Base-by-base conservation (phyloP, 371 early-diverging fungal species). In the Mortierella sp. region DNA sequence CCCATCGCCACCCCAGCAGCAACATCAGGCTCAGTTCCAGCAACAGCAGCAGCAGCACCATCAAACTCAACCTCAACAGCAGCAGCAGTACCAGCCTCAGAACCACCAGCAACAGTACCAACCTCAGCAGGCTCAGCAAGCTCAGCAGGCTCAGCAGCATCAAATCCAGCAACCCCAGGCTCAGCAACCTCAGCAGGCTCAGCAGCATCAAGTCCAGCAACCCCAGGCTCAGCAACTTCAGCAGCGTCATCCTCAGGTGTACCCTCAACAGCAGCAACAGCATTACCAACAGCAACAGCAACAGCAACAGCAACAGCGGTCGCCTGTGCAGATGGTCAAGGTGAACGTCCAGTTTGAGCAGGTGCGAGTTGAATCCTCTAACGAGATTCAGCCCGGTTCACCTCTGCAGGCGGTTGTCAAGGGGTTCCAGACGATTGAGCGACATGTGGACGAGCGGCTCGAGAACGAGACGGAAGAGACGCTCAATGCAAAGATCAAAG, bases 401-500 rank as follows among this genome's bases (percentile, higher is more conserved):
- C 76, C 78, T 18, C 71, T 29, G 8, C 82, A 76, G 49, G 70
- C 65, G 27, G 75, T 74, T 29, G 79, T 58, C 68, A 71, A 72
- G 49, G 83, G 88, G 14, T 92, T 92, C 79, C 87, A 90, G 78
- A 88, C 89, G 10, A 90, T 92, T 74, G 87, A 90, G 18, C 90
- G 90, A 48, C 92, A 92, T 78, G 87, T 93, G 24, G 93, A 93
- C 83, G 90, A 91, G 71, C 76, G 87, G 12, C 89, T 93, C 18
- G 91, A 91, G 80, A 83, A 88, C 56, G 92, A 92, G 75, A 90
- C 88, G 70, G 83, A 88, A 83, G 79, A n/a, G 71, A 84, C 84
- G 4, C 88, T 95, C 1, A 89, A 91, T 79, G 89, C 90, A 60
- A 89, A 93, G 79, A 88, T 92, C 76, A 89, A 92, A 74, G 95